Percentiles rank a stretch among this genome's conserved stretches.
These are phyloP conservation scores for Bacidia gigantensis DNA, from an alignment of 495 filamentous ascomycete species.

Conservation along the genomic window DNA sequence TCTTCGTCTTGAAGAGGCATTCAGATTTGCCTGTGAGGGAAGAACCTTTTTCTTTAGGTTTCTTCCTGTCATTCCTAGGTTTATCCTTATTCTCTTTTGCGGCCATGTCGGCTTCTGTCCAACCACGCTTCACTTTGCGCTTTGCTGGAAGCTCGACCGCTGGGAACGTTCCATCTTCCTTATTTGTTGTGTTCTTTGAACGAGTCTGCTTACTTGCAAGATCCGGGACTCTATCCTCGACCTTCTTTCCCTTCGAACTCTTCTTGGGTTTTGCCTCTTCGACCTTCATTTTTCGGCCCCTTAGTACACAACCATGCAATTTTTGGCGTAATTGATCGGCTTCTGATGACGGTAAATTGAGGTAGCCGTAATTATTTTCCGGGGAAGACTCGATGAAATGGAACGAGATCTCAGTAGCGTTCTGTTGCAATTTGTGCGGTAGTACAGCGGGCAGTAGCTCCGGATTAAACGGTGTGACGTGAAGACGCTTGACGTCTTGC, in stretches of 20 bases:
- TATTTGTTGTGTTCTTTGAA: slow-evolving; percentile 39
- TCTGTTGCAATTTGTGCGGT: slow-evolving; percentile 47
- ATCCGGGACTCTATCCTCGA: slow-evolving; percentile 5
- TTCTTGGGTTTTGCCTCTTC: slow-evolving; percentile 59
- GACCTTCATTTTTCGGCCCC: slow-evolving; percentile 70
- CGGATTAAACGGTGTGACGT: slow-evolving; percentile 72
- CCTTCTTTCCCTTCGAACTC: slow-evolving; percentile 8
- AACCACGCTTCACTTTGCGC: slow-evolving; percentile 76
- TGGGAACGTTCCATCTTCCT: slow-evolving; percentile 47
- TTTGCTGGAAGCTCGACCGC: slow-evolving; percentile 60
- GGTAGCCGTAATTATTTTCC: slow-evolving; percentile 77
- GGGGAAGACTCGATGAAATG: slow-evolving; percentile 75
- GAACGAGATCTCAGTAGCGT: slow-evolving; percentile 70
- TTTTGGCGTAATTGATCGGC: slow-evolving; percentile 85
- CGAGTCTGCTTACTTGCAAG: slow-evolving; percentile 20
- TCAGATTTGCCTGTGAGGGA: slow-evolving; percentile 68
- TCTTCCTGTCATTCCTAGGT: slow-evolving; percentile 34
- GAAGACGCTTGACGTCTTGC: slow-evolving; percentile 43
- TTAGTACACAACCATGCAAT: slow-evolving; percentile 76
- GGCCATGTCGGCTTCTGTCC: slow-evolving; percentile 46
- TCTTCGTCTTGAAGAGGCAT: slow-evolving; percentile 66
- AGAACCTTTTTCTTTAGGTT: slow-evolving; percentile 42
- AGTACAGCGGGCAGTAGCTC: slow-evolving; percentile 55
- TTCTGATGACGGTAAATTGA: slow-evolving; percentile 65
- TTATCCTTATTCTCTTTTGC: slow-evolving; percentile 34